Evolutionary conservation across 345 rosid genomes (phyloP).

Genomic region (Triadica sebifera): DNA sequence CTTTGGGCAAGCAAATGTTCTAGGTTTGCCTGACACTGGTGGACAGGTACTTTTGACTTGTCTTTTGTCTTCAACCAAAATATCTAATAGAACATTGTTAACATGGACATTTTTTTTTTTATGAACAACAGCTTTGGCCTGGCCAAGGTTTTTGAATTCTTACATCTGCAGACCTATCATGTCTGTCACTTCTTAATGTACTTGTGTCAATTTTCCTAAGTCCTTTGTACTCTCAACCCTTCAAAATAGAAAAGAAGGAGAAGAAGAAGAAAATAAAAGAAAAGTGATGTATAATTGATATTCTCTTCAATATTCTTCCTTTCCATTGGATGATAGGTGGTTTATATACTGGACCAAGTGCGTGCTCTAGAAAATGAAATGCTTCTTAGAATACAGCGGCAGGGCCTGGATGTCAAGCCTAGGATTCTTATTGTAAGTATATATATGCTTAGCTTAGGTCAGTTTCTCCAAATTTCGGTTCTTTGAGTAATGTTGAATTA

Average conservation of each 20-base stretch:
- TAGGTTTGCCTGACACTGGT: slow-evolving; percentile 98
- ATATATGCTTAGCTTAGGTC: slow-evolving; percentile 5
- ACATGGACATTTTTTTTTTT: not conserved
- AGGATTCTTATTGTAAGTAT: slow-evolving; percentile 77
- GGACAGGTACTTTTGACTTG: slow-evolving; percentile 62
- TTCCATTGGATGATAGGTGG: slow-evolving; percentile 53
- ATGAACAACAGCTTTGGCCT: not conserved
- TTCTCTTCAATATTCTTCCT: not conserved
- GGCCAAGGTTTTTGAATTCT: not conserved
- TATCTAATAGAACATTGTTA: not conserved
- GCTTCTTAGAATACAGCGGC: slow-evolving; percentile 78
- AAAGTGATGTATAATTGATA: not conserved
- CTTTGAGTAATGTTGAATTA: not conserved
- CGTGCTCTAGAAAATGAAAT: slow-evolving; percentile 93
- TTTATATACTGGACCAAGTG: slow-evolving; percentile 96
- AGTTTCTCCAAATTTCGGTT: not conserved
- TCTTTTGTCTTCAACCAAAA: not conserved
- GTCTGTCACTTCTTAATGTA: not conserved
- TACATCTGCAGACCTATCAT: not conserved
- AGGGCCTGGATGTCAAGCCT: slow-evolving; percentile 83
- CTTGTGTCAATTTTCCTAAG: not conserved
- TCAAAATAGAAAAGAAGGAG: not conserved
- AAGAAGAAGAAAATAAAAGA: no score
- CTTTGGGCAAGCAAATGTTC: slow-evolving; percentile 99
- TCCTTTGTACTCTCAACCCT: not conserved